Percentiles rank a stretch among this genome's conserved stretches.
Evolutionary conservation across 306 rosid species (phyloP).

Genomic region (Cyamopsis tetragonoloba): DNA sequence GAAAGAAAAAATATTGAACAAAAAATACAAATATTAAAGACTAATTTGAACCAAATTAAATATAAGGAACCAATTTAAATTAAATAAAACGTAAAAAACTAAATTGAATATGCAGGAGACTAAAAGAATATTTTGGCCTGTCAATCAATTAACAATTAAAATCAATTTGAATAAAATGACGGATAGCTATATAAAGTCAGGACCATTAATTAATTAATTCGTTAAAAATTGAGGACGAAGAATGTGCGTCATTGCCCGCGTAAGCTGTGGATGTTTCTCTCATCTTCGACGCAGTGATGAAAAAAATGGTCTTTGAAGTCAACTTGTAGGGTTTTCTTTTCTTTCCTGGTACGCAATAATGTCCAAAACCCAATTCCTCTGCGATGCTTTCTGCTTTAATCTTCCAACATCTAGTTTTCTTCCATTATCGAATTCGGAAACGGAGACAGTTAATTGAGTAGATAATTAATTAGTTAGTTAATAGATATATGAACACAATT

Average conservation of each 20-base stretch:
- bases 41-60: no score
- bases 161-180: no score
- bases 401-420: neutral
- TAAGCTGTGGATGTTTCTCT: neutral
- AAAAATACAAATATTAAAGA: no score
- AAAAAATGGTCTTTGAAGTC: neutral
- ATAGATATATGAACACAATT: conserved; percentile 41
- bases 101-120: no score
- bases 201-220: no score
- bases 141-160: no score
- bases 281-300: neutral
- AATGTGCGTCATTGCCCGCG: conserved; percentile 27
- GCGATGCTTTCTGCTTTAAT: neutral
- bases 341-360: neutral
- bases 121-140: no score
- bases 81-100: no score
- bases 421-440: neutral
- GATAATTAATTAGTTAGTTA: neutral
- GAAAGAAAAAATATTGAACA: no score
- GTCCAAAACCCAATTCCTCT: neutral
- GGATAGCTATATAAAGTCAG: no score
- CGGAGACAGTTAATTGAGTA: neutral
- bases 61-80: no score
- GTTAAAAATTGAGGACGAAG: neutral
- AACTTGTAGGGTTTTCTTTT: neutral